Evolutionary conservation across 2,329 filamentous ascomycete genomes (phyloP).

Genomic region (Fusarium keratoplasticum): DNA sequence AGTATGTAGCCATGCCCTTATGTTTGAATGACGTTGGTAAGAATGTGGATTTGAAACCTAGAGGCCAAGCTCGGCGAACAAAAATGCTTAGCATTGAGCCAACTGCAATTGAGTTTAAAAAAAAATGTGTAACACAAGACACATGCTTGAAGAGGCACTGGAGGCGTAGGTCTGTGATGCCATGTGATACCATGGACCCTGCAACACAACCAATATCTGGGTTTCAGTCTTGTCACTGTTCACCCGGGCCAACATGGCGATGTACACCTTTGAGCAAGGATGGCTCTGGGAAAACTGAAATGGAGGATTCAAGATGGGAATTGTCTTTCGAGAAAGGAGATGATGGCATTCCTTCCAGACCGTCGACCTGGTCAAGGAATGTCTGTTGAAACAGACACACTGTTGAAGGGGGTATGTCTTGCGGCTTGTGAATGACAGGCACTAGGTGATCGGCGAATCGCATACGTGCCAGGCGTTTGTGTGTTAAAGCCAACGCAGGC

Average conservation of each 20-base stretch:
- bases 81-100: neutral
- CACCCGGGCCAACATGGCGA: neutral
- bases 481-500: constrained; percentile 13
- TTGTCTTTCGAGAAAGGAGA: neutral
- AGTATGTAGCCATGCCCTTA: neutral
- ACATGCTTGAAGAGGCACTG: neutral
- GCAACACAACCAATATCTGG: neutral
- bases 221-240: neutral
- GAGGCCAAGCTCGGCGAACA: neutral
- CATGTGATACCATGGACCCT: neutral
- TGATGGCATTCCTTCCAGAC: neutral
- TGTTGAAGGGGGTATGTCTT: neutral
- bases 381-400: constrained; percentile 30
- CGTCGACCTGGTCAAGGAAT: constrained; percentile 24
- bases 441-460: neutral
- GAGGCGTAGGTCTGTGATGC: neutral
- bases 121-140: neutral
- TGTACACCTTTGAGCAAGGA: neutral
- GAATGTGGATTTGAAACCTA: neutral
- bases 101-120: constrained; percentile 1
- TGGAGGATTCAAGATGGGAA: neutral
- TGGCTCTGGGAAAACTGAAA: neutral
- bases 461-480: neutral
- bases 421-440: neutral
- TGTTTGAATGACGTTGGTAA: neutral